Evolutionary conservation across 768 basidiomycete species (phyloP).

Genomic region (Grammothele lineata): DNA sequence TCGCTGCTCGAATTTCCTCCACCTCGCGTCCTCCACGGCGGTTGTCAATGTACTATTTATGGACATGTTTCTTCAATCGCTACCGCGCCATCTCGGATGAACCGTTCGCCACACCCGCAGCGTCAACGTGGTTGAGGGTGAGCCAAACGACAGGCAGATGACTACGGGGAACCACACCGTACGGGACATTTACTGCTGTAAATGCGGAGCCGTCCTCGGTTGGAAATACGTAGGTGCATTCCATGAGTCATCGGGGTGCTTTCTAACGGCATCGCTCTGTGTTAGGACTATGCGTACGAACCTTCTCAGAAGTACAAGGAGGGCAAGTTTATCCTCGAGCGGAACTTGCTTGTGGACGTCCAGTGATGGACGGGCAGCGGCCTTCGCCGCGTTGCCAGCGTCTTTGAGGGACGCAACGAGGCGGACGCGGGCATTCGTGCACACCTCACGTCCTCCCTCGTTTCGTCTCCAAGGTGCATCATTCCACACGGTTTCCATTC

Average conservation of each 20-base stretch:
- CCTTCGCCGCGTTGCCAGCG: not conserved
- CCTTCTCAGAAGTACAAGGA: constrained; percentile 94
- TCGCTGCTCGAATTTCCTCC: no score
- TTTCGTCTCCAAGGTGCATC: not conserved
- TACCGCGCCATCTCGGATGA: no score
- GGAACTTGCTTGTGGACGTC: constrained; percentile 83
- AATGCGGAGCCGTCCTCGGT: constrained; percentile 81
- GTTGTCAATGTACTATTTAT: no score
- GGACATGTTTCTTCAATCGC: no score
- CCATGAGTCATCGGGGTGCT: not conserved
- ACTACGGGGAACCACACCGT: constrained; percentile 96
- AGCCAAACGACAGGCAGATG: constrained; percentile 90
- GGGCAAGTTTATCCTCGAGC: constrained; percentile 96
- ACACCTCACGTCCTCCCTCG: not conserved
- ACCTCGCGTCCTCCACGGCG: no score
- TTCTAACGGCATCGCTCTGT: not conserved
- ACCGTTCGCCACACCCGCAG: constrained; percentile 44
- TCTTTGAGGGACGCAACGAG: constrained; percentile 3
- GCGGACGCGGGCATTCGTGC: constrained; percentile 5
- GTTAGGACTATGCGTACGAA: constrained; percentile 91
- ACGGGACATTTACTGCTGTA: constrained; percentile 90
- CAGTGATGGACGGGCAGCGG: constrained; percentile 44
- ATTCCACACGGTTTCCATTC: constrained; percentile 6
- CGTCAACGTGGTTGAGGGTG: constrained; percentile 88
- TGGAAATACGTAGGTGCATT: constrained; percentile 91